phyloP scores from a whole-genome alignment of 2,329 filamentous ascomycete genomes.

The Ophiostoma tasmaniense region DNA sequence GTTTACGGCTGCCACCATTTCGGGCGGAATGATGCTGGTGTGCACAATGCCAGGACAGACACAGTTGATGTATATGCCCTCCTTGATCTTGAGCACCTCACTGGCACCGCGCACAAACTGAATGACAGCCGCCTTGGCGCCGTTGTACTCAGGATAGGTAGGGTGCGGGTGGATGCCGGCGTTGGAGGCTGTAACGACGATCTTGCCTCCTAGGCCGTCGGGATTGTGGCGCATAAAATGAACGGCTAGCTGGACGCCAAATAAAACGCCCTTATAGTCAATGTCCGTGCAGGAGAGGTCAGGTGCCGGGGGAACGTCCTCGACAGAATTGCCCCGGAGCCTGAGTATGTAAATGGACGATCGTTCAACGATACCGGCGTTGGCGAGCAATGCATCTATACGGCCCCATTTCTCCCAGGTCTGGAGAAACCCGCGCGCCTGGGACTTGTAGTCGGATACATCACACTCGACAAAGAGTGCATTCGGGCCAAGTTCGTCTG shows the following conservation, averaged over 20 bases:
- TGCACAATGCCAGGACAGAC: slow-evolving; percentile 40
- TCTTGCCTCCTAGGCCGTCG: slow-evolving; percentile 10
- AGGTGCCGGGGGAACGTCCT: background rate
- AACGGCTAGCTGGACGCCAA: background rate
- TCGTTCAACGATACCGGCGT: background rate
- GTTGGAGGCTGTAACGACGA: slow-evolving; percentile 23
- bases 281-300: background rate
- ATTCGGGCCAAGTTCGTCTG: background rate
- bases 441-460: background rate
- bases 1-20: slow-evolving; percentile 35
- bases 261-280: background rate
- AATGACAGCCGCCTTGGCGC: slow-evolving; percentile 25
- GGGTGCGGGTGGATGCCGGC: slow-evolving; percentile 36
- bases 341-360: background rate
- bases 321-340: background rate
- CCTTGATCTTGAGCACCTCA: background rate
- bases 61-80: slow-evolving; percentile 31
- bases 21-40: slow-evolving; percentile 37
- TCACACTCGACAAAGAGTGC: background rate
- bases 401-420: background rate
- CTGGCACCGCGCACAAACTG: background rate
- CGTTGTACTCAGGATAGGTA: slow-evolving; percentile 40
- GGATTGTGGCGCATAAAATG: background rate
- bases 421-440: background rate
- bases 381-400: background rate